Evolutionary conservation across 176 grass and related monocot genomes (phyloP).

Genomic region (Leersia perrieri): DNA sequence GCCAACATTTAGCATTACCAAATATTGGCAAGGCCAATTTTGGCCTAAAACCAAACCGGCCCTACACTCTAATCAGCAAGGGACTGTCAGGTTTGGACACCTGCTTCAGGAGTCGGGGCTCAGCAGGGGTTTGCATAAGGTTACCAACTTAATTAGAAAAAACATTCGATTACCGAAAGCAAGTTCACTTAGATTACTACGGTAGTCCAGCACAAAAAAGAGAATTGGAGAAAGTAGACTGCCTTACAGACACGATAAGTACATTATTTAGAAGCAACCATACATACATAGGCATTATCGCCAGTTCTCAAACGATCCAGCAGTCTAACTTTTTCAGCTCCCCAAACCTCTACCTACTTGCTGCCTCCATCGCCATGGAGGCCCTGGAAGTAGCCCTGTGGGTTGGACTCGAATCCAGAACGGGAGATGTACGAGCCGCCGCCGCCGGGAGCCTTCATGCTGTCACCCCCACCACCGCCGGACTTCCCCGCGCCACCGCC

Average conservation of each 20-base stretch:
- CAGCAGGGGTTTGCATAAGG: too few species aligned
- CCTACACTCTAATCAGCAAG: too few species aligned
- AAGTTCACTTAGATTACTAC: background rate
- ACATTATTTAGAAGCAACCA: background rate
- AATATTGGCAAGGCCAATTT: too few species aligned
- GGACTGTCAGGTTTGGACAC: too few species aligned
- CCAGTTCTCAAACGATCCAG: background rate
- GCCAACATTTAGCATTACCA: too few species aligned
- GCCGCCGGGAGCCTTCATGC: background rate
- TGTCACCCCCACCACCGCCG: background rate
- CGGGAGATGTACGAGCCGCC: constrained; percentile 13
- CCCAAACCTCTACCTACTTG: constrained; percentile 31
- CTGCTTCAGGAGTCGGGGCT: too few species aligned
- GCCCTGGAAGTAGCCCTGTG: constrained; percentile 27
- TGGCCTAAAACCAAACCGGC: too few species aligned
- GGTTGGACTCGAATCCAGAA: constrained; percentile 26
- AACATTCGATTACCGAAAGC: background rate
- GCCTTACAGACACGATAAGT: background rate
- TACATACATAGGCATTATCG: background rate
- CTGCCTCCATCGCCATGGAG: background rate
- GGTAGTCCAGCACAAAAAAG: background rate
- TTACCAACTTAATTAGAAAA: background rate
- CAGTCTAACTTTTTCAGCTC: background rate
- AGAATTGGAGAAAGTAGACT: background rate
- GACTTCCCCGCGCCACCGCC: background rate